Conservation (phyloP, 2,329 filamentous ascomycete genomes). For the Fusarium nanum region DNA sequence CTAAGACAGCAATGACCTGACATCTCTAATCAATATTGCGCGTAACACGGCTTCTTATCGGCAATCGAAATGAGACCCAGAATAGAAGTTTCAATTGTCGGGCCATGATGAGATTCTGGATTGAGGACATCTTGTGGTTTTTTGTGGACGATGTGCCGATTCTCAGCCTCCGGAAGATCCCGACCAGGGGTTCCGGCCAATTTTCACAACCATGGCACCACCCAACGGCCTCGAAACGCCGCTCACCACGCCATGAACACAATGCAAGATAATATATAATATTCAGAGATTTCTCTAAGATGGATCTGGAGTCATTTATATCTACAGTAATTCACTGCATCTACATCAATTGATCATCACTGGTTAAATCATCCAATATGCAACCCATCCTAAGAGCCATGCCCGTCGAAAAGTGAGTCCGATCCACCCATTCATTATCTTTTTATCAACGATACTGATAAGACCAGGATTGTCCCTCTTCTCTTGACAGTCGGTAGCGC, state of each 20-base stretch:
- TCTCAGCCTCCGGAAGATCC: conserved; percentile 29
- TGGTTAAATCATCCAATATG: not conserved
- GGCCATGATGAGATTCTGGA: not conserved
- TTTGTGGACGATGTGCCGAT: conserved; percentile 2
- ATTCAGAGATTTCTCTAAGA: no score
- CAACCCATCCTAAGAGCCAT: conserved; percentile 8
- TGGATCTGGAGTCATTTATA: not conserved
- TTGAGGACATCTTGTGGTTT: not conserved
- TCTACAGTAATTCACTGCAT: not conserved
- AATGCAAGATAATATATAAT: conserved; percentile 22
- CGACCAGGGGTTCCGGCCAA: conserved; percentile 21
- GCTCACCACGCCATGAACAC: conserved; percentile 24
- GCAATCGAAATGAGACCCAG: not conserved
- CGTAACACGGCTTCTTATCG: conserved; percentile 3
- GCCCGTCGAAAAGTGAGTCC: conserved; percentile 31
- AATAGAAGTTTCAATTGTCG: conserved; percentile 6
- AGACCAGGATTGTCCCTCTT: conserved; percentile 38
- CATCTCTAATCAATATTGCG: not conserved
- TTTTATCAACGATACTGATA: no score
- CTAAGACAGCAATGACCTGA: not conserved
- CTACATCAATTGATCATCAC: not conserved
- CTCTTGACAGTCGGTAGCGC: conserved; percentile 41
- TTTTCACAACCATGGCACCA: conserved; percentile 31
- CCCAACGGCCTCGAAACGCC: conserved; percentile 31
- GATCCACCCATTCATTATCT: no score